phyloP scores from a whole-genome alignment of 805 yeast genomes.

The Sporopachydermia quercuum region DNA sequence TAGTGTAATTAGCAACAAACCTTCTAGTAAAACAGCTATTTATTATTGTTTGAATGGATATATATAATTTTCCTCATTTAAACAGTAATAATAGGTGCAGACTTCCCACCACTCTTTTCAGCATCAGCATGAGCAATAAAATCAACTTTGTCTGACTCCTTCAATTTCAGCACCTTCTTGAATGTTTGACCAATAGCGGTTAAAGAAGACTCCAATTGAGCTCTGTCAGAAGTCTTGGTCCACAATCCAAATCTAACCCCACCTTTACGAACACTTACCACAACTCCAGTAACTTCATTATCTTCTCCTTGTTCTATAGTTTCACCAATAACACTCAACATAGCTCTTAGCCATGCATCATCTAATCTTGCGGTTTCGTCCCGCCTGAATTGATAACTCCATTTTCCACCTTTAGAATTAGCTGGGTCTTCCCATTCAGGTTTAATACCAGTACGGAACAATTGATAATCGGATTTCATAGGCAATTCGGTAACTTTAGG shows the following conservation, averaged over 20 bases:
- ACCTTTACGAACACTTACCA: constrained; percentile 72
- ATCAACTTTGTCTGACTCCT: constrained; percentile 65
- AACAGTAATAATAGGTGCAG: background rate
- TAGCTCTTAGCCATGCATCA: constrained; percentile 82
- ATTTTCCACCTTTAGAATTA: constrained; percentile 87
- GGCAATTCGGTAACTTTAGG: constrained; percentile 90
- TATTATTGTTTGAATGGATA: too few species aligned
- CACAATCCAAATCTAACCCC: constrained; percentile 80
- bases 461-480: constrained; percentile 82
- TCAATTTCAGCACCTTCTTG: constrained; percentile 69
- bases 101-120: constrained; percentile 1
- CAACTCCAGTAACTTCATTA: constrained; percentile 87
- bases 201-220: constrained; percentile 35
- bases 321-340: constrained; percentile 88
- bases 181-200: constrained; percentile 72
- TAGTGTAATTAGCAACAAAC: too few species aligned
- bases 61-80: too few species aligned
- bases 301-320: constrained; percentile 71
- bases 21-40: too few species aligned
- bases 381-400: constrained; percentile 70
- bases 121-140: constrained; percentile 43
- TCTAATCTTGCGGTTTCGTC: constrained; percentile 39
- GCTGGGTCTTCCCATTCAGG: constrained; percentile 97
- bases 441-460: constrained; percentile 83
- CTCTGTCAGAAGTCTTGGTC: constrained; percentile 65